A percentile compares a stretch with the other conserved stretches of the same genome.
Conservation (phyloP, 2,329 filamentous ascomycete species). For the Elsinoe perseae region DNA sequence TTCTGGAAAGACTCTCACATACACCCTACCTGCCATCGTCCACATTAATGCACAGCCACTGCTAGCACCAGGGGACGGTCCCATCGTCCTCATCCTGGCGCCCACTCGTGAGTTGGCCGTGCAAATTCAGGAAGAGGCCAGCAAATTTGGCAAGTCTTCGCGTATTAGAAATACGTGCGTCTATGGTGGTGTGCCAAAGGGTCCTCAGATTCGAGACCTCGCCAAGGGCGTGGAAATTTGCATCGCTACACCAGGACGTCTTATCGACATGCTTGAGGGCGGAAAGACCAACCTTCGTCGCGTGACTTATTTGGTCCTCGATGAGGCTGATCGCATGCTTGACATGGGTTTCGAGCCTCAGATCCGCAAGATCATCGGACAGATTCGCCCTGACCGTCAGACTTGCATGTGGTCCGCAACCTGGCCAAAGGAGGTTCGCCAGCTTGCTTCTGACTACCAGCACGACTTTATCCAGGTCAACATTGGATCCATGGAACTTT, state of each 20-base stretch:
- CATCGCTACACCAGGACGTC: constrained; percentile 93
- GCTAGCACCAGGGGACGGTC: constrained; percentile 86
- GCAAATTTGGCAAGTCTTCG: constrained; percentile 96
- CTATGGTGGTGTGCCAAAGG: constrained; percentile 97
- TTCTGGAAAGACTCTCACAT: constrained; percentile 97
- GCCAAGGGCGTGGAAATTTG: constrained; percentile 94
- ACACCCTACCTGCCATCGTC: constrained; percentile 95
- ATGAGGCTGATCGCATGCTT: constrained; percentile 98
- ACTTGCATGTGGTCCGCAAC: constrained; percentile 99
- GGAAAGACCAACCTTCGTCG: constrained; percentile 97
- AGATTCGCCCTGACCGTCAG: constrained; percentile 96
- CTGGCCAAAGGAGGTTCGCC: constrained; percentile 97
- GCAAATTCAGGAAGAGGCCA: constrained; percentile 97
- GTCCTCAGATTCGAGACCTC: constrained; percentile 91
- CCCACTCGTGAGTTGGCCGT: constrained; percentile 97
- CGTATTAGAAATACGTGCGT: constrained; percentile 98
- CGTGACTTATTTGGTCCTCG: constrained; percentile 95
- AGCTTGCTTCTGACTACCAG: constrained; percentile 82
- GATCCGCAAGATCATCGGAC: constrained; percentile 95
- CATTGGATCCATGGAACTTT: constrained; percentile 90
- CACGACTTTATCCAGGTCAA: constrained; percentile 98
- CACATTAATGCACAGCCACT: constrained; percentile 99
- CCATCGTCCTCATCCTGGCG: constrained; percentile 91
- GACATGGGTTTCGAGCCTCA: constrained; percentile 99
- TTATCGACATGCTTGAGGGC: constrained; percentile 97